Evolutionary conservation across 768 basidiomycete species (phyloP), one percentile per base, ranked within the genome.

Genomic region (Bullera alba): DNA sequence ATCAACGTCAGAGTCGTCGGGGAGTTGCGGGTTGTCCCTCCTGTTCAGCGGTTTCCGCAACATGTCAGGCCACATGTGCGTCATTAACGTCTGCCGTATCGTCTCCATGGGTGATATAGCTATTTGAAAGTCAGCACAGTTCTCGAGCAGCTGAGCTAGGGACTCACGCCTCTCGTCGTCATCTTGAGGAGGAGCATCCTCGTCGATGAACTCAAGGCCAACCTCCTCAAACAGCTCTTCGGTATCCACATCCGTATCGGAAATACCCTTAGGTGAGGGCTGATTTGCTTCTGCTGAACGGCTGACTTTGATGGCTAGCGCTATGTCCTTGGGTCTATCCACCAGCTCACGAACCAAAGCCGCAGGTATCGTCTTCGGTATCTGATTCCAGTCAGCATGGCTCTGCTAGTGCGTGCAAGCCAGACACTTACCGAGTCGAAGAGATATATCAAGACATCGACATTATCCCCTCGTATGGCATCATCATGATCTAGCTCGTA

Each of bases 61-160:
- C 68, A 70, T 66, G 4, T 46, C 44, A 2, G 68, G 65, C 68
- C 68, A 70, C 32, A 67, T 48, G 45, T 67, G 63, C 23, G 68
- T 67, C 46, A 57, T 54, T 3, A 70, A 46, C n/a, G 68, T 67
- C 37, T 67, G 60, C 15, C 63, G 46, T 6, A 67, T 47, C 10
- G 28, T 41, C 22, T 67, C 65, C 14, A 60, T 44, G 2, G 56
- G 54, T 4, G 54, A 28, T 16, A 62, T 47, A n/a, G 56, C 61
- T 64, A 41, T 5, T 26, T 27, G n/a, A 36, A 36, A 58, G 36
- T 19, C 41, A 43, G 34, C 36, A 19, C n/a, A 26, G 22, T 17
- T 14, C 15, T 4, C n/a, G n/a, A n/a, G n/a, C n/a, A n/a, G n/a
- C n/a, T n/a, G 27, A 29, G 23, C n/a, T 25, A 15, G 27, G 17